Base-by-base conservation (phyloP, 2,329 filamentous ascomycete genomes). In the Sclerotinia glacialis region DNA sequence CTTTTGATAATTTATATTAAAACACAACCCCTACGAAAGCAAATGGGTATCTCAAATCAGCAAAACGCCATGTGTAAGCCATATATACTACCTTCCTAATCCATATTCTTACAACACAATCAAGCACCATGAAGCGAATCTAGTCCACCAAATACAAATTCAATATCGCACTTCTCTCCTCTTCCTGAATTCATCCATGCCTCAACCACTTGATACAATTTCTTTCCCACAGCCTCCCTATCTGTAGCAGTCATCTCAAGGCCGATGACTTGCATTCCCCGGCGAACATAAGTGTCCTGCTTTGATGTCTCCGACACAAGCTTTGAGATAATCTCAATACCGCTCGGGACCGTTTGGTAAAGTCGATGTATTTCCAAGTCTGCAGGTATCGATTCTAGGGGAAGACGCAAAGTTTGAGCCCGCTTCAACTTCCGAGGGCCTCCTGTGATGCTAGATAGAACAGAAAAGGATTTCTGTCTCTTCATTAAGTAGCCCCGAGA, bases 401-500 rank as follows among this genome's bases (percentile, higher is more conserved):
- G 74, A 9, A 76, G 69, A 28, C 71, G 71, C 23, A 61, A 68
- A 16, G 73, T 72, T 52, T 75, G 75, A 18, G 69, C 67, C 21
- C 74, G 68, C 37, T 69, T 72, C 49, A 72, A 52, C 44, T 71
- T 73, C 23, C 56, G 46, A 23, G 55, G 64, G 3, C 44, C 63
- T n/a, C 68, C 69, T n/a, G 60, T 64, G 18, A 65, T 68, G 18
- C 37, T 65, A n/a, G 53, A 50, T 21, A 66, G 34, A 60, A 56
- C 42, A 12, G 64, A 54, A 37, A 71, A 62, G 3, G 72, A 74
- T 40, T 69, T 72, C 60, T 73, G 74, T 40, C 69, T 67, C 64
- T 69, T 73, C 67, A 77, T 76, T 21, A 75, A 59, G 62, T 77
- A 76, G 12, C 72, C 72, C 62, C 74, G 71, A 26, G 74, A 73